Evolutionary conservation across 2,329 filamentous ascomycete species (phyloP), one percentile per base, ranked within the genome.

Genomic region (Fusarium setosum): DNA sequence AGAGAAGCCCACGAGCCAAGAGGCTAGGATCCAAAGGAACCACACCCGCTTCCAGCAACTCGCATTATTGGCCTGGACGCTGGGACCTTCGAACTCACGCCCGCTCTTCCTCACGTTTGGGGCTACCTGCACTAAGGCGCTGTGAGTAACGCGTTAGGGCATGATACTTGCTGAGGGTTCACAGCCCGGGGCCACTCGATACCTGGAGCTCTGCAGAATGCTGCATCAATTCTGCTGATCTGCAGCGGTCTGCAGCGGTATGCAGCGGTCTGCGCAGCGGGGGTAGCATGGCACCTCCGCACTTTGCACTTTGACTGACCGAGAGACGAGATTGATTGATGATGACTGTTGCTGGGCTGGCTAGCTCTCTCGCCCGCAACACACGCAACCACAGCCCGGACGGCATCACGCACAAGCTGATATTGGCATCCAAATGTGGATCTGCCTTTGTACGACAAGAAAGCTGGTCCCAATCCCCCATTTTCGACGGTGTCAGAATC

Each of bases 191-290:
- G 63, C 68, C 66, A 66, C 56, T 59, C 61, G 32, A 60, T 49
- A 54, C 52, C 56, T 45, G 53, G 63, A 57, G 49, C 54, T 56
- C 48, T 47, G 50, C 49, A 48, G 54, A 67, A 64, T 67, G 40
- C 54, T 67, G 60, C 42, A 58, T 67, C 34, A 44, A 50, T 21
- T 31, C 67, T 63, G 58, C 63, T 68, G 66, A 64, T 71, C 63
- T 67, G 56, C 60, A 61, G 68, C 68, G 63, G 68, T 68, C 61
- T 69, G 61, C 55, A 52, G 44, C 50, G 59, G n/a, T n/a, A n/a
- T 67, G 56, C 60, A 61, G 68, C 68, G 63, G 68, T 68, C 61
- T 69, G 61, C 55, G n/a, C n/a, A 52, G 44, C 50, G 34, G 41
- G 50, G 32, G 38, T 20, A 49, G 42, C 26, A 40, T 42, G 26